Evolutionary conservation across 2,329 filamentous ascomycete genomes (phyloP), one percentile per base, ranked within the genome.

Genomic region (Colletotrichum brevisporum): DNA sequence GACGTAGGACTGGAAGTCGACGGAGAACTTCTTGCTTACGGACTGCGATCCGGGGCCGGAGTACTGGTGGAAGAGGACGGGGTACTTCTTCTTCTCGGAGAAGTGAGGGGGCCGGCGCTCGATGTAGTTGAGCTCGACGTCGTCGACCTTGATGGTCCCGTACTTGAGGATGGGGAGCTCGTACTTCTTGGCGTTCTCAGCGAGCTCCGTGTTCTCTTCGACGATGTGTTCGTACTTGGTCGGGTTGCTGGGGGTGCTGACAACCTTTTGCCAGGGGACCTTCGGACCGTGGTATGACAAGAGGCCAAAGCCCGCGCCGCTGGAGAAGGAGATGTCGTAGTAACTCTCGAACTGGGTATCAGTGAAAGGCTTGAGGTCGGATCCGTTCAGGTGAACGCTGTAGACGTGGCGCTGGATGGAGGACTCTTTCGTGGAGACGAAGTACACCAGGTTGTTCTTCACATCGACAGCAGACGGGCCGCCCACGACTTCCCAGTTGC

Each of bases 51-150:
- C 94, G 0, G 96, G 96, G 0, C 96, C 96, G 26, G 94, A 95
- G 83, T 99, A 99, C 68, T 98, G 91, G 76, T 93, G 92, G 85
- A 99, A 99, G 5, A 99, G 88, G 1, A 99, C 94, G 0, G 96
- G 96, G 74, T 99, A 98, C 77, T 92, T 90, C 81, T 93, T 95
- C 74, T 90, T 90, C 18, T 89, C 84, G 78, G 94, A 88, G 77
- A 98, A 99, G 80, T 97, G 92, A 1, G 95, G 92, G 6, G 96
- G 96, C 0, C 94, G 92, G 36, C 94, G 92, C 80, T 99, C 96
- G 15, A 98, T 83, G 73, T 89, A 90, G 80, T 90, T 89, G 74
- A 90, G 83, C 18, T 90, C 88, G 73, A 92, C 91, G 39, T 91
- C 93, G 71, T 96, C 92, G 16, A 98, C 88, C n/a, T 91, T 92